A percentile compares a stretch with the other conserved stretches of the same genome.
phyloP scores from a whole-genome alignment of 208 protist genomes.

The Acanthamoeba castellanii region DNA sequence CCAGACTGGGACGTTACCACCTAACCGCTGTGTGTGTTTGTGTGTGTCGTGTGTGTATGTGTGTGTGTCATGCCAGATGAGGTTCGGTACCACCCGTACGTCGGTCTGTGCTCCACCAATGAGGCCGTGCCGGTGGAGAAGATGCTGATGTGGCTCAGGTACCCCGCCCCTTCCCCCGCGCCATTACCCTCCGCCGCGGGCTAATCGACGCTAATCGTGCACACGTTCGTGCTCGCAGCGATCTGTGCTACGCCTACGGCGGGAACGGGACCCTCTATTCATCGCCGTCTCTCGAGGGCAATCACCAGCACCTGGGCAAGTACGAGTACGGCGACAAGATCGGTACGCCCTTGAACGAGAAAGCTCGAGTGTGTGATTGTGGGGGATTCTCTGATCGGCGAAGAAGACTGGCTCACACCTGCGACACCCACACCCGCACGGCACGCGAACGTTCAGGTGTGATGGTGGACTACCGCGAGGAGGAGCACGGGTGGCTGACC shows the following conservation, averaged over 20 bases:
- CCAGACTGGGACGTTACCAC: too few species aligned
- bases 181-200: too few species aligned
- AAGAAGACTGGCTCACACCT: background rate
- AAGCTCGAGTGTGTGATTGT: background rate
- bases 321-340: background rate
- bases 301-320: background rate
- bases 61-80: background rate
- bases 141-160: background rate
- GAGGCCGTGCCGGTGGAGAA: background rate
- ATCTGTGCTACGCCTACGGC: background rate
- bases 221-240: background rate
- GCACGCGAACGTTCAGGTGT: background rate
- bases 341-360: background rate
- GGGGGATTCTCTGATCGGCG: background rate
- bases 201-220: too few species aligned
- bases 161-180: background rate
- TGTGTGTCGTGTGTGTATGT: too few species aligned
- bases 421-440: too few species aligned
- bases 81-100: background rate
- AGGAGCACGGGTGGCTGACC: background rate
- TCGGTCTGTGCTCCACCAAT: background rate
- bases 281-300: background rate
- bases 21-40: background rate
- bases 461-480: constrained; percentile 1
- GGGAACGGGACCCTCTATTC: constrained; percentile 24